phyloP scores from a whole-genome alignment of 805 yeast genomes.

The Starmerella bombicola region DNA sequence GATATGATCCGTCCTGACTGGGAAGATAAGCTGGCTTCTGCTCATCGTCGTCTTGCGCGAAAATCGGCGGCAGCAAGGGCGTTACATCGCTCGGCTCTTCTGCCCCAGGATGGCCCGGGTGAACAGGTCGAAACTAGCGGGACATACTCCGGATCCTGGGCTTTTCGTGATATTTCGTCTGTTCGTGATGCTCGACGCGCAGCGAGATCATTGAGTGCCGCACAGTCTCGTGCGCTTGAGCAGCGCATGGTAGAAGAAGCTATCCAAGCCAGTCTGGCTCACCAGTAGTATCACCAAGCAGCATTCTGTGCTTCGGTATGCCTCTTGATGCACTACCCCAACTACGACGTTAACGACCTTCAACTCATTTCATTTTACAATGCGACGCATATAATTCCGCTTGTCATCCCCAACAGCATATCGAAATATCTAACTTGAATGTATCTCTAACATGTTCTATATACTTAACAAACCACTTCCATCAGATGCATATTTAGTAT shows the following conservation, averaged over 20 bases:
- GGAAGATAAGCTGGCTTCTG: constrained; percentile 61
- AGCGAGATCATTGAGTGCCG: constrained; percentile 12
- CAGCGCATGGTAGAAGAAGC: constrained; percentile 23
- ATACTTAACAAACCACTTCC: too few relatives aligned
- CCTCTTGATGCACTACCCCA: too few relatives aligned
- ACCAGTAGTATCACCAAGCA: background rate
- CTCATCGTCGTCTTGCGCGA: constrained; percentile 66
- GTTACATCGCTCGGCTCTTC: constrained; percentile 72
- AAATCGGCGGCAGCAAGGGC: constrained; percentile 91
- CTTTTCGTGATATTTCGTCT: background rate
- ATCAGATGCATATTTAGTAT: too few relatives aligned
- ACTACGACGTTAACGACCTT: too few relatives aligned
- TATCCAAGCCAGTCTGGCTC: constrained; percentile 19
- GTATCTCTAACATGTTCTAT: too few relatives aligned
- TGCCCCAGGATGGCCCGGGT: constrained; percentile 29
- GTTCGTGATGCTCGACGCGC: constrained; percentile 12
- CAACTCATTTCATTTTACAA: too few relatives aligned
- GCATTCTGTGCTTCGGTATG: too few relatives aligned
- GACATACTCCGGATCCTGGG: background rate
- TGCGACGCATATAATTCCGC: too few relatives aligned
- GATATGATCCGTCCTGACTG: constrained; percentile 88
- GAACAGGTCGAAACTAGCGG: too few relatives aligned
- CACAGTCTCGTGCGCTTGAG: constrained; percentile 21
- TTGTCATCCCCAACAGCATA: too few relatives aligned
- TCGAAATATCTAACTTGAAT: too few relatives aligned